Evolutionary conservation across 1,139 yeast species (phyloP), one percentile per base, ranked within the genome.

Genomic region (Pichia inconspicua): DNA sequence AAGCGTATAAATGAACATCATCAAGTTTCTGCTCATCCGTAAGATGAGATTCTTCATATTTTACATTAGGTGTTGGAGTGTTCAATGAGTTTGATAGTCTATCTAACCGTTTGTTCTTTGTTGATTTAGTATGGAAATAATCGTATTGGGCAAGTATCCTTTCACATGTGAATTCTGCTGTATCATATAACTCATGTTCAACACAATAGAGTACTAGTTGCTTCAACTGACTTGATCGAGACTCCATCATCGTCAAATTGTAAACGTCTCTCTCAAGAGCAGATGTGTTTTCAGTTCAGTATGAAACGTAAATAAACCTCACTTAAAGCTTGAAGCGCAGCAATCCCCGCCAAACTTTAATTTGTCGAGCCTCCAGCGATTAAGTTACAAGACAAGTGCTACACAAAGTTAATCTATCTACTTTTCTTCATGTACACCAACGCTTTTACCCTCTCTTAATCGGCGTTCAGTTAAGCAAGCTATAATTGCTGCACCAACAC

Each of bases 401-500:
- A 22, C 22, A 22, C 22, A 22, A 5, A 22, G 22, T 22, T 22
- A 5, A 22, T 4, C 22, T 34, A 34, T 3, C 17, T 15, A 34
- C 37, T 17, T 15, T 7, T 4, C 17, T n/a, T n/a, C 22, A 7
- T 15, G 11, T 7, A 47, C 45, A 46, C 97, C 97, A 48, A 89
- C 90, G 54, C 92, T 80, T 60, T 75, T 71, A 44, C 90, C 90
- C 48, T 76, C 72, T 47, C 72, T 71, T 62, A 85, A 71, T 72
- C 97, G 82, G 67, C 78, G 72, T 67, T 83, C 80, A 48, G 97
- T 86, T 69, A 90, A 77, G 49, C 97, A 97, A 48, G 97, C 97
- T 69, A 90, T 90, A 59, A 92, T 78, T 45, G 97, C 98, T 48
- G 97, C 97, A 63, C 97, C 97, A 41, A 86, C 97, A 70, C 97